Evolutionary conservation across 2,329 filamentous ascomycete species (phyloP).

Genomic region (Claviceps fusiformis): DNA sequence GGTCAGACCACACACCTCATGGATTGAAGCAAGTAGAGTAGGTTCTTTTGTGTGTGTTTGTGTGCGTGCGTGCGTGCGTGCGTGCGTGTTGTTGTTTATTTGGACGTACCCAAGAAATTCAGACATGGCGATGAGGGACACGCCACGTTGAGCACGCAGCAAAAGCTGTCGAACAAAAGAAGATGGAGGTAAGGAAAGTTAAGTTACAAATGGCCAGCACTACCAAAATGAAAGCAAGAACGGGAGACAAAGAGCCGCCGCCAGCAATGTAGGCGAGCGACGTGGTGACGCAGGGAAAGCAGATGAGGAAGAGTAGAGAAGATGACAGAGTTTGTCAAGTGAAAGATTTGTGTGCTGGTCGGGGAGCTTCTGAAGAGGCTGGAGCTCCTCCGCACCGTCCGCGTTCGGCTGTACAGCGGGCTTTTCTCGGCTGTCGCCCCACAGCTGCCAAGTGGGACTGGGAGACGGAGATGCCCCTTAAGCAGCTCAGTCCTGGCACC

Average conservation of each 20-base stretch:
- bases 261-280: background rate
- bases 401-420: conserved; percentile 11
- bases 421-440: conserved; percentile 8
- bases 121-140: conserved; percentile 32
- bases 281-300: conserved; percentile 3
- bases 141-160: conserved; percentile 29
- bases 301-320: conserved; percentile 1
- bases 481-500: too few species aligned
- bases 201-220: conserved; percentile 11
- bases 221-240: conserved; percentile 5
- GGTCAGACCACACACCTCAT: background rate
- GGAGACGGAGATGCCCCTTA: background rate
- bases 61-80: too few species aligned
- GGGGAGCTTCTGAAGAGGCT: conserved; percentile 13
- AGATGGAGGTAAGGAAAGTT: conserved; percentile 7
- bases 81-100: background rate
- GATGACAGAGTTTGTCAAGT: conserved; percentile 11
- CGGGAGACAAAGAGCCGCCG: background rate
- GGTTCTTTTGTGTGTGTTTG: background rate
- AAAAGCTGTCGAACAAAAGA: conserved; percentile 12
- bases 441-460: background rate
- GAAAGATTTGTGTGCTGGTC: conserved; percentile 21
- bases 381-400: conserved; percentile 12
- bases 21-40: background rate
- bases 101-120: conserved; percentile 44